Conservation (phyloP, 352 stramenopile genomes). For the Thalassiosira livingstoniorum region DNA sequence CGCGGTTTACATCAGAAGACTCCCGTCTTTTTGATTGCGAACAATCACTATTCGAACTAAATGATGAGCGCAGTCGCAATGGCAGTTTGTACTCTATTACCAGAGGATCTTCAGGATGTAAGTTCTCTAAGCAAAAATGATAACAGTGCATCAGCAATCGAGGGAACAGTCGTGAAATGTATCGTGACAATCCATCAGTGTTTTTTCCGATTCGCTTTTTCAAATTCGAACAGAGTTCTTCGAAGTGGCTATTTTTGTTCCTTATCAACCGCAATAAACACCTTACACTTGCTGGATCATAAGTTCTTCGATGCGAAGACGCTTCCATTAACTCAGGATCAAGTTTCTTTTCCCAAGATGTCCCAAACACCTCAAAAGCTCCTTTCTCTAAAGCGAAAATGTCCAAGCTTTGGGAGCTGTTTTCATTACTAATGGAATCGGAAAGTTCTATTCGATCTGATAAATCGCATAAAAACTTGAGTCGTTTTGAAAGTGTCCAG, state of each 20-base stretch:
- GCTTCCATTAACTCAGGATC: slow-evolving; percentile 84
- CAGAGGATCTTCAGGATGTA: slow-evolving; percentile 67
- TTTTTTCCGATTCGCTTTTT: slow-evolving; percentile 62
- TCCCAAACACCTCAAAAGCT: slow-evolving; percentile 82
- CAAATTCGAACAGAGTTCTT: slow-evolving; percentile 83
- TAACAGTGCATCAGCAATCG: slow-evolving; percentile 88
- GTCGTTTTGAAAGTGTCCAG: slow-evolving; percentile 77
- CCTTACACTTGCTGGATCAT: slow-evolving; percentile 85
- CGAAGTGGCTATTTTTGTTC: slow-evolving; percentile 90
- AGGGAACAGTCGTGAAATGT: slow-evolving; percentile 85
- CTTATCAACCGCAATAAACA: slow-evolving; percentile 87
- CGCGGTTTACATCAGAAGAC: slow-evolving; percentile 1
- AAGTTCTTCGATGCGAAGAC: slow-evolving; percentile 85
- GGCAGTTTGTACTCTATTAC: slow-evolving; percentile 66
- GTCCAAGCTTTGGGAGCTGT: slow-evolving; percentile 25
- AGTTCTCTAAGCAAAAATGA: slow-evolving; percentile 66
- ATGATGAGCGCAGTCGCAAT: slow-evolving; percentile 8
- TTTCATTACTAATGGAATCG: slow-evolving; percentile 23
- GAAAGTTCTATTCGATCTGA: slow-evolving; percentile 86
- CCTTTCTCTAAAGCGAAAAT: slow-evolving; percentile 77
- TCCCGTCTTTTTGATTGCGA: slow-evolving; percentile 13
- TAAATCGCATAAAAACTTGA: slow-evolving; percentile 88
- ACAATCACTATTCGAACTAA: slow-evolving; percentile 10
- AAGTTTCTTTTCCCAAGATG: slow-evolving; percentile 85
- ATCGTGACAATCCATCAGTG: slow-evolving; percentile 75